Conservation (phyloP, 495 filamentous ascomycete species). For the Aspergillus biplanus region DNA sequence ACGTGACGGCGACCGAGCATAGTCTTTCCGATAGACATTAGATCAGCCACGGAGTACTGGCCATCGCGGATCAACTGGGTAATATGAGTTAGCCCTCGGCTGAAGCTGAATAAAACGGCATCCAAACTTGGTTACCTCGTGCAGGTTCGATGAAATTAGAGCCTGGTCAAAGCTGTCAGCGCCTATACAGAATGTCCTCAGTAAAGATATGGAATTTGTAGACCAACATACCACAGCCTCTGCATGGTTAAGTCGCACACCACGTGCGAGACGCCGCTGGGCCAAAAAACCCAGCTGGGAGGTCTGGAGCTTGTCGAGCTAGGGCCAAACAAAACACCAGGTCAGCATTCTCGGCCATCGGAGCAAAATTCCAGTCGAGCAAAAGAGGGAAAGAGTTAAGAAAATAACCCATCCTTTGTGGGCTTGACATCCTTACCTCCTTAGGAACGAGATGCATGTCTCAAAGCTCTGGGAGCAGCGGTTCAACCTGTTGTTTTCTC, state of each 20-base stretch:
- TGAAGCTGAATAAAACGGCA: conserved; percentile 11
- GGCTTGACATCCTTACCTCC: conserved; percentile 62
- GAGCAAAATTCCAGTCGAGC: neutral
- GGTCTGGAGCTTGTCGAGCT: conserved; percentile 97
- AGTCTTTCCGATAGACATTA: conserved; percentile 88
- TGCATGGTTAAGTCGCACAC: conserved; percentile 86
- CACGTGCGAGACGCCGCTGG: conserved; percentile 85
- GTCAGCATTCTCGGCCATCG: neutral
- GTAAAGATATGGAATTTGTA: neutral
- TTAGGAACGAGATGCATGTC: conserved; percentile 84
- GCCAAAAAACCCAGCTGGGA: conserved; percentile 88
- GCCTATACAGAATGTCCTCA: neutral
- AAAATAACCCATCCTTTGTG: neutral
- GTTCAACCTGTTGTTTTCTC: conserved; percentile 2
- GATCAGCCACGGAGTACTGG: conserved; percentile 84
- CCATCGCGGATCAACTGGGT: conserved; percentile 91
- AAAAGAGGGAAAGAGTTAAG: neutral
- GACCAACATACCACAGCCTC: conserved; percentile 75
- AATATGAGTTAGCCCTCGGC: conserved; percentile 8
- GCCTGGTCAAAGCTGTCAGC: conserved; percentile 56
- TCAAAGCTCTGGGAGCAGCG: conserved; percentile 1
- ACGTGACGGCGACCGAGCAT: conserved; percentile 97
- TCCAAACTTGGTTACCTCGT: conserved; percentile 63
- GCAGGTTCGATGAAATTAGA: conserved; percentile 85
- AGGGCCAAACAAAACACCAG: conserved; percentile 1